Conservation (phyloP, 148 eudicot species). For the Nepenthes mirabilis region DNA sequence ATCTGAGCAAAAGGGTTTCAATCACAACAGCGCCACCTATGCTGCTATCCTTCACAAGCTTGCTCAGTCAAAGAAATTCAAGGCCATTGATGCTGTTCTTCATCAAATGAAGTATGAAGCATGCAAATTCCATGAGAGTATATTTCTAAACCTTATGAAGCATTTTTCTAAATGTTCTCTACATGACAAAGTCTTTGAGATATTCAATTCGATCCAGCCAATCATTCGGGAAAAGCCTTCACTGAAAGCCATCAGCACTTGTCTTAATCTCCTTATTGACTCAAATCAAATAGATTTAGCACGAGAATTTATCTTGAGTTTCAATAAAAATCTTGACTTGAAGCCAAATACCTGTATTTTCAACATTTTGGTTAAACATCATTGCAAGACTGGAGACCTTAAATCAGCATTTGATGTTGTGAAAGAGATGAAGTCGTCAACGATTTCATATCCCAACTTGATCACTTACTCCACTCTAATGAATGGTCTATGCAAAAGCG, state of each 20-base stretch:
- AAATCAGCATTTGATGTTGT: slow-evolving; percentile 71
- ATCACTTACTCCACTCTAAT: slow-evolving; percentile 85
- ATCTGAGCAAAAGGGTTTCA: slow-evolving; percentile 66
- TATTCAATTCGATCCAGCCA: slow-evolving; percentile 52
- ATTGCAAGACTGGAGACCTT: slow-evolving; percentile 65
- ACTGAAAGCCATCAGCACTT: slow-evolving; percentile 69
- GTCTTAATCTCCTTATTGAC: slow-evolving; percentile 83
- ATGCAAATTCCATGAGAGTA: slow-evolving; percentile 73
- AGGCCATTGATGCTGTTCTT: slow-evolving; percentile 58
- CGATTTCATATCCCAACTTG: slow-evolving; percentile 58
- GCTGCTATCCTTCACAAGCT: slow-evolving; percentile 64
- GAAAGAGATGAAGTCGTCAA: slow-evolving; percentile 70
- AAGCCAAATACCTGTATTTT: slow-evolving; percentile 84
- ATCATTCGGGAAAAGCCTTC: slow-evolving; percentile 76
- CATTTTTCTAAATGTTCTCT: slow-evolving; percentile 56
- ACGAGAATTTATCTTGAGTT: slow-evolving; percentile 34
- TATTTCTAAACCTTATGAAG: slow-evolving; percentile 76
- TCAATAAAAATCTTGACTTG: slow-evolving; percentile 37
- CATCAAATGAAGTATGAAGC: slow-evolving; percentile 75
- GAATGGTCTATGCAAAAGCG: slow-evolving; percentile 51
- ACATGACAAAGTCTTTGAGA: slow-evolving; percentile 63
- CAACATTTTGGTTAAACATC: slow-evolving; percentile 85
- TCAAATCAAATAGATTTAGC: slow-evolving; percentile 62
- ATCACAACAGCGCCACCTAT: slow-evolving; percentile 74
- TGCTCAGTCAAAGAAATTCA: slow-evolving; percentile 49